Conservation (phyloP, 1,139 yeast genomes). For the Yamadazyma buinensis region DNA sequence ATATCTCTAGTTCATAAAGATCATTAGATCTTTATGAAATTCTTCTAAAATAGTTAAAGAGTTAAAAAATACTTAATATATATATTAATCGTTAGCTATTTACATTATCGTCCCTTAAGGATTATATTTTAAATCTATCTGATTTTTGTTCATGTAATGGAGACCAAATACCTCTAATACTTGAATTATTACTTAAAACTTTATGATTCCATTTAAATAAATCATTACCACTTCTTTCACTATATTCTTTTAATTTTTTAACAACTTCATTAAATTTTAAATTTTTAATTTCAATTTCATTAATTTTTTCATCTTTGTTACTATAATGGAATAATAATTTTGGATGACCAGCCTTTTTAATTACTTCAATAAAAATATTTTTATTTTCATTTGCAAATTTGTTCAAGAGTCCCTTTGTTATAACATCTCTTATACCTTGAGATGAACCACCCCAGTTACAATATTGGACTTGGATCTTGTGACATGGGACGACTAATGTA, state of each 20-base stretch:
- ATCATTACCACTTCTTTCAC: slow-evolving; percentile 39
- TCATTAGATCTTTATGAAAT: not conserved
- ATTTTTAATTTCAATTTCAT: slow-evolving; percentile 49
- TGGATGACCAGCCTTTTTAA: slow-evolving; percentile 80
- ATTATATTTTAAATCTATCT: slow-evolving; percentile 62
- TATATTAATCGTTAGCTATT: no score
- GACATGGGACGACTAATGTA: slow-evolving; percentile 72
- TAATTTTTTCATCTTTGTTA: slow-evolving; percentile 16
- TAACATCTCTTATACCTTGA: slow-evolving; percentile 69
- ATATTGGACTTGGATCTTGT: slow-evolving; percentile 66
- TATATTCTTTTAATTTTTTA: slow-evolving; percentile 53
- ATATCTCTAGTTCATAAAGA: not conserved
- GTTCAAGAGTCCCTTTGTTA: slow-evolving; percentile 52
- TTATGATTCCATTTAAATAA: slow-evolving; percentile 53
- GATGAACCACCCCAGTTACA: slow-evolving; percentile 98
- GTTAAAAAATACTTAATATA: no score
- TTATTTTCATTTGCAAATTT: slow-evolving; percentile 58
- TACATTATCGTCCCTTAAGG: not conserved
- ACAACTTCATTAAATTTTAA: slow-evolving; percentile 58
- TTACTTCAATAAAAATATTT: slow-evolving; percentile 66
- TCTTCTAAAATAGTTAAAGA: not conserved
- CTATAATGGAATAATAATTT: slow-evolving; percentile 65
- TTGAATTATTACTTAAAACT: slow-evolving; percentile 73
- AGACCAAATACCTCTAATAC: slow-evolving; percentile 97
- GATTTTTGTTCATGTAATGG: slow-evolving; percentile 81